Conservation (phyloP, 768 basidiomycete genomes). For the Tubosaeta brunneosetosa region DNA sequence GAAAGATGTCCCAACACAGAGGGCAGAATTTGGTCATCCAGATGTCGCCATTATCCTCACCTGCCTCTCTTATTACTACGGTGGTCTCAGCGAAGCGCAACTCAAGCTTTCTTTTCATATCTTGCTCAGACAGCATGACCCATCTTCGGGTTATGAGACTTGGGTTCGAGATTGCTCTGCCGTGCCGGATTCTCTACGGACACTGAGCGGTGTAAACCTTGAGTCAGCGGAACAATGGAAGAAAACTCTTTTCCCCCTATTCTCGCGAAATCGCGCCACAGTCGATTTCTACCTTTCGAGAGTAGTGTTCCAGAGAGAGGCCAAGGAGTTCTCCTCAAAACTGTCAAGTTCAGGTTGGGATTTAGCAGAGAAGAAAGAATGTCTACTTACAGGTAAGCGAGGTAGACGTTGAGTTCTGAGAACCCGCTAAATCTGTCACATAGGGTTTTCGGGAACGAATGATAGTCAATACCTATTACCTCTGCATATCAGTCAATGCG, state of each 20-base stretch:
- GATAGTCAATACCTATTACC: slow-evolving; percentile 35
- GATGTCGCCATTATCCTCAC: too few species aligned
- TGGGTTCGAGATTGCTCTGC: slow-evolving; percentile 18
- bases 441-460: slow-evolving; percentile 36
- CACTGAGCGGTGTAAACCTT: slow-evolving; percentile 38
- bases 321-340: slow-evolving; percentile 18
- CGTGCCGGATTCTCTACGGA: slow-evolving; percentile 29
- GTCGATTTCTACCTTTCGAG: slow-evolving; percentile 43
- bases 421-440: not conserved
- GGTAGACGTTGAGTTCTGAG: not conserved
- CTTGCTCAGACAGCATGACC: too few species aligned
- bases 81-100: too few species aligned
- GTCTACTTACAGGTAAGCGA: not conserved
- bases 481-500: slow-evolving; percentile 24
- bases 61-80: too few species aligned
- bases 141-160: slow-evolving; percentile 13
- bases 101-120: too few species aligned
- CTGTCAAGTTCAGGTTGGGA: slow-evolving; percentile 16
- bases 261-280: slow-evolving; percentile 22
- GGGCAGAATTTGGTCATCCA: slow-evolving; percentile 26
- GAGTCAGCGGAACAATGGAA: slow-evolving; percentile 33
- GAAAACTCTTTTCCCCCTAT: slow-evolving; percentile 29
- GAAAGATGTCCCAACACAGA: slow-evolving; percentile 21
- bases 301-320: slow-evolving; percentile 45
- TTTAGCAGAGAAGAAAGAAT: slow-evolving; percentile 1